These are phyloP conservation scores for Exophiala mesophila DNA, from an alignment of 2,329 filamentous ascomycete species.

Conservation along the genomic window DNA sequence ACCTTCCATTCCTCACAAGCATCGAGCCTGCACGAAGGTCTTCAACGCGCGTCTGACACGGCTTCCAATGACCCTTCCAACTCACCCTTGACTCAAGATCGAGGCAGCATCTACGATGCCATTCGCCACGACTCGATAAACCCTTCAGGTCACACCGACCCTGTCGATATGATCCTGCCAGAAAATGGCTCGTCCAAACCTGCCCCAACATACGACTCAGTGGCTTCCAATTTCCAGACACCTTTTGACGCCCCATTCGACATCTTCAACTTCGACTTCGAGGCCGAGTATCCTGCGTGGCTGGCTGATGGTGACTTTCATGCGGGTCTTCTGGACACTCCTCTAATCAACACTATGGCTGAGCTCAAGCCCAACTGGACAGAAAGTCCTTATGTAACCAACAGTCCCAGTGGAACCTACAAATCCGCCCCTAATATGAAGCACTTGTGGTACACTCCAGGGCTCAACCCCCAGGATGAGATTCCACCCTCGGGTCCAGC, in stretches of 20 bases:
- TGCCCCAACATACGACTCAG: slow-evolving; percentile 4
- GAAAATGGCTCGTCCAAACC: slow-evolving; percentile 3
- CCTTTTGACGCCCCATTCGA: slow-evolving; percentile 15
- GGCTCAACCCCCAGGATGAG: slow-evolving; percentile 12
- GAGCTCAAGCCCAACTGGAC: slow-evolving; percentile 18
- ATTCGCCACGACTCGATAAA: background rate
- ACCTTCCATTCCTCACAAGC: background rate
- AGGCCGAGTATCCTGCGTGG: slow-evolving; percentile 20
- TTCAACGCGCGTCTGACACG: slow-evolving; percentile 2
- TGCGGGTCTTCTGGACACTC: slow-evolving; percentile 18
- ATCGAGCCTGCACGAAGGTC: slow-evolving; percentile 1
- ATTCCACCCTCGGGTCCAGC: slow-evolving; percentile 15
- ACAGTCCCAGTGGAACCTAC: slow-evolving; percentile 4
- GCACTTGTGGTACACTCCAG: slow-evolving; percentile 18
- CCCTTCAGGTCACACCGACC: background rate
- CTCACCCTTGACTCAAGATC: background rate
- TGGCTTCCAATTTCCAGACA: background rate
- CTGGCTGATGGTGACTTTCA: slow-evolving; percentile 19
- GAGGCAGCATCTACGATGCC: background rate
- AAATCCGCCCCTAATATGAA: slow-evolving; percentile 13
- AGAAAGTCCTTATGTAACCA: slow-evolving; percentile 12
- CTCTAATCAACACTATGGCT: slow-evolving; percentile 17
- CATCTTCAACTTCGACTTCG: slow-evolving; percentile 16
- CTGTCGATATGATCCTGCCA: background rate
- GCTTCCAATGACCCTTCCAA: background rate